Base-by-base conservation (phyloP, 768 basidiomycete genomes). In the Russula virescens region DNA sequence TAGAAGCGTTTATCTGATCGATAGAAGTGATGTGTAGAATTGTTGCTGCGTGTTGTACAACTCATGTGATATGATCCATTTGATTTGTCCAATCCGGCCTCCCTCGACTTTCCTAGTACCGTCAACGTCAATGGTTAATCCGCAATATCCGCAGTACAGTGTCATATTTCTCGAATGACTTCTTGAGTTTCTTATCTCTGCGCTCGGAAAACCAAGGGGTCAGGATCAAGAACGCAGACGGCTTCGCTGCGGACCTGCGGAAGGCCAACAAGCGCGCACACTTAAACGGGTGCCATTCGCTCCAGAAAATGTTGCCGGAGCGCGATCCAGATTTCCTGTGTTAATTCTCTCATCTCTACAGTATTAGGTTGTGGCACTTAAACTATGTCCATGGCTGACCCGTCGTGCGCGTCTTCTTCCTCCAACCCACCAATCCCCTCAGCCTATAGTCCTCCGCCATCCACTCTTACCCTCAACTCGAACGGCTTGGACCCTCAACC, bases 1-100 rank as follows among this genome's bases (percentile, higher is more conserved):
- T 65, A 7, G 60, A 62, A n/a, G 40, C 45, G 13, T 68, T 66
- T 8, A 42, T 28, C 14, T 64, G 63, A 64, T 45, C n/a, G 35
- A 52, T 52, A 11, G 51, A 50, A 50, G 38, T 2, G 6, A 14
- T 38, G 5, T 11, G 13, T 38, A 2, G 38, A 38, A n/a, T n/a
- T 38, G 38, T 38, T 38, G 38, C 38, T 38, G 38, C 38, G 38
- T 5, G 13, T 31, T 31, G 31, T 38, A 38, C 38, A 38, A 38
- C 38, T 38, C 38, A 31, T 16, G 26, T 43, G 42, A 16, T 43
- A 2, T 4, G 8, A 19, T 13, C 13, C 19, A 5, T 13, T 40
- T 40, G 9, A 38, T 11, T 38, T 38, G 38, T n/a, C n/a, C n/a
- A 38, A 38, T 2, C 6, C n/a, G n/a, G n/a, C n/a, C n/a, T n/a